These are phyloP conservation scores for Scenedesmus sp. DNA, from an alignment of 163 green algal genomes.

Conservation along the genomic window DNA sequence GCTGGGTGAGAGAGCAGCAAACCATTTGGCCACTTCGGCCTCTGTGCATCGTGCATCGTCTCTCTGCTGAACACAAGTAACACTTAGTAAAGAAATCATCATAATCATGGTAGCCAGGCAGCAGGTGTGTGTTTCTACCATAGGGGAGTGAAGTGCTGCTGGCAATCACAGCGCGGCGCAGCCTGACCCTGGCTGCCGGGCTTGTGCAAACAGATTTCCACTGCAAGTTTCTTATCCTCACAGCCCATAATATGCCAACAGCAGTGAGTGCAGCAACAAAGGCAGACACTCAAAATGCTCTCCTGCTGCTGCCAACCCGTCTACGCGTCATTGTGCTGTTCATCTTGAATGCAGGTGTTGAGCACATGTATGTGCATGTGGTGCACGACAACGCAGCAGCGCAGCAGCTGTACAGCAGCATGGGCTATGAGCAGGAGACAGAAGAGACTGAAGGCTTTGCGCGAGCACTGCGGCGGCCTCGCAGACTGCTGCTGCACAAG, in stretches of 20 bases:
- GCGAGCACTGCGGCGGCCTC: slow-evolving; percentile 47
- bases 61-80: too few relatives aligned
- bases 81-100: too few relatives aligned
- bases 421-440: slow-evolving; percentile 57
- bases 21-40: too few relatives aligned
- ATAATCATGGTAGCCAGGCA: background rate
- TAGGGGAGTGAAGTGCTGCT: too few relatives aligned
- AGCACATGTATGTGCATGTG: slow-evolving; percentile 70
- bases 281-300: background rate
- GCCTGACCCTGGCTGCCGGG: too few relatives aligned
- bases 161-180: too few relatives aligned
- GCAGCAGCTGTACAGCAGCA: slow-evolving; percentile 53
- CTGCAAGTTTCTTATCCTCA: background rate
- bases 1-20: background rate
- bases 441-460: slow-evolving; percentile 60
- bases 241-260: too few relatives aligned
- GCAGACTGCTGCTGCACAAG: slow-evolving; percentile 62
- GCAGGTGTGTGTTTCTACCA: background rate
- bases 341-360: slow-evolving; percentile 32
- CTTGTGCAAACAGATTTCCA: too few relatives aligned
- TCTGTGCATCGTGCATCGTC: background rate
- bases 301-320: background rate
- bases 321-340: background rate
- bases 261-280: background rate
- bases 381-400: slow-evolving; percentile 63